Evolutionary conservation across 495 filamentous ascomycete species (phyloP), one percentile per base, ranked within the genome.

Genomic region (Penicillium subrubescens): DNA sequence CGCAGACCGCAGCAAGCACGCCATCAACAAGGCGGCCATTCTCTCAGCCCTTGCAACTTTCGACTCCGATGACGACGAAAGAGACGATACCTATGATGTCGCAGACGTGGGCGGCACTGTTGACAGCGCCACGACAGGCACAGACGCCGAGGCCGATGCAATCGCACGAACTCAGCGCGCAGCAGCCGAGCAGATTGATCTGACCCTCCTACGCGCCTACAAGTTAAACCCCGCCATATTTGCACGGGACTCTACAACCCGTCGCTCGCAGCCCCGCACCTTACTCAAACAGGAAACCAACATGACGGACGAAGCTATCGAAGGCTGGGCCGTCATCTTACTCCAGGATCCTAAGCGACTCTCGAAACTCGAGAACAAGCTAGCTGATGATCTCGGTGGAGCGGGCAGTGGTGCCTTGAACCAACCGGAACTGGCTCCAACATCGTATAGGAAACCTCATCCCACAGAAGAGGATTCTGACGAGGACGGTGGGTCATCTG

Each of bases 21-120:
- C 88, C 31, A 79, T 85, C 41, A 85, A 89, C 70, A 97, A 97
- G 79, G 90, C 92, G 6, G 90, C 93, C 35, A 97, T 99, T 71
- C 84, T 97, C 14, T 90, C 95, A 23, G 95, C 95, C 0, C 87
- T 99, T 12, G 91, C 92, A 12, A 86, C 91, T 6, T 97, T 98
- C 70, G 94, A 98, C 79, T 89, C 88, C 0, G 95, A 97, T 67
- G 94, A 97, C 71, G 95, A 99, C 77, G 95, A 99, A 78, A 89
- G 93, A 37, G 95, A 99, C 77, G 95, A 99, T 71, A 98, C 95
- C 2, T 99, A 99, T 76, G 95, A 99, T 68, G 84, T 88, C 10
- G 90, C 85, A 44, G 95, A 98, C 67, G 93, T 97, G 7, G 95
- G 95, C 59, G 92, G 94, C 12, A 91, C 91, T 4, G 87, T 97